Percentiles rank a stretch among this genome's conserved stretches.
Evolutionary conservation across 192 early-diverging fungal species (phyloP).

Genomic region (Cladochytrium replicatum): DNA sequence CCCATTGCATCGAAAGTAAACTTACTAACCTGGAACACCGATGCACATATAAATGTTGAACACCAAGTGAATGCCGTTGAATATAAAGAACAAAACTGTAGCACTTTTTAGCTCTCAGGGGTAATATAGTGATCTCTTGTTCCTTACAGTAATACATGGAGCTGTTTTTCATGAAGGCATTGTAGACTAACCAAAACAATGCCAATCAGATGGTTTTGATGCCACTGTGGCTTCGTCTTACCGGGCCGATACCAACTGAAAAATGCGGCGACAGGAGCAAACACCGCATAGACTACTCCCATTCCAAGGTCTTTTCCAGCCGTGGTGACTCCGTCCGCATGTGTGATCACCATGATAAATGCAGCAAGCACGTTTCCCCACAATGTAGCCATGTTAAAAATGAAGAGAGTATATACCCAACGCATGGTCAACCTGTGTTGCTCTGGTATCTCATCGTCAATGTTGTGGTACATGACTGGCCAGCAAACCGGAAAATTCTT

Average conservation of each 20-base stretch:
- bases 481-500: constrained; percentile 17
- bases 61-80: neutral
- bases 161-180: neutral
- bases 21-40: neutral
- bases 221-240: too few species aligned
- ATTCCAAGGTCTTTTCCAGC: constrained; percentile 15
- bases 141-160: too few species aligned
- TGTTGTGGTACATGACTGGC: constrained; percentile 21
- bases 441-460: constrained; percentile 14
- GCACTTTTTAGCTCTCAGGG: too few species aligned
- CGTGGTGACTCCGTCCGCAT: constrained; percentile 9
- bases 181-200: too few species aligned
- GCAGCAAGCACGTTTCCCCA: constrained; percentile 4
- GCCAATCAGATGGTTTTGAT: too few species aligned
- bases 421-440: neutral
- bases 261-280: constrained; percentile 2
- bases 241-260: constrained; percentile 12
- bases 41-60: neutral
- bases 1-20: neutral
- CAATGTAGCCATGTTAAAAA: neutral
- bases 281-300: constrained; percentile 7
- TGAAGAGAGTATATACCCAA: constrained; percentile 6
- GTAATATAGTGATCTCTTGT: too few species aligned
- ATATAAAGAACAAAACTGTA: neutral
- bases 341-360: constrained; percentile 8